Evolutionary conservation across 441 rosid species (phyloP).

Genomic region (Erodium texanum): DNA sequence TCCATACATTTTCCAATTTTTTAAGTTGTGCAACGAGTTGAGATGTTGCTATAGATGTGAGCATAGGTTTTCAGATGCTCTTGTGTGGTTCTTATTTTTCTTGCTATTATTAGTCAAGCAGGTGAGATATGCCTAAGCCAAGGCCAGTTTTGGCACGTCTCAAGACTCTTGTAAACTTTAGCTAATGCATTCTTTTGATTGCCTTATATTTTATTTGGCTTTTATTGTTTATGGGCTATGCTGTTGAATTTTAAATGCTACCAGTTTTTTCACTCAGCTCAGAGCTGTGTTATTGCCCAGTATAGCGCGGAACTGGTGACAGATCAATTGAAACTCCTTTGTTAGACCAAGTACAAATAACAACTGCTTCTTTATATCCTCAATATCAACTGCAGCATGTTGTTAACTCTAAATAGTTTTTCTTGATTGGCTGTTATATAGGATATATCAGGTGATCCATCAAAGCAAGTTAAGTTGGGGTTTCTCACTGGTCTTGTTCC

Average conservation of each 20-base stretch:
- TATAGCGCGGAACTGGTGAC: slow-evolving; percentile 42
- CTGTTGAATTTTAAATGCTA: too few relatives aligned
- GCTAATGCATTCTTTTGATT: too few relatives aligned
- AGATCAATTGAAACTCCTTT: slow-evolving; percentile 67
- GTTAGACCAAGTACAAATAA: slow-evolving; percentile 42
- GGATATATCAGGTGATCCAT: slow-evolving; percentile 57
- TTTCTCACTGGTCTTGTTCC: slow-evolving; percentile 75
- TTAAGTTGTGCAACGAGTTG: background rate
- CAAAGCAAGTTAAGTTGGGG: slow-evolving; percentile 87
- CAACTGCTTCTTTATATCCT: background rate
- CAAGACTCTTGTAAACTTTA: too few relatives aligned
- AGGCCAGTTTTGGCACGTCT: background rate
- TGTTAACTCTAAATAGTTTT: background rate
- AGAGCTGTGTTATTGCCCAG: slow-evolving; percentile 47
- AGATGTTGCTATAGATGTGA: slow-evolving; percentile 4
- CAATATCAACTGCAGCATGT: background rate
- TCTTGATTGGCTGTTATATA: slow-evolving; percentile 21
- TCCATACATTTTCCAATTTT: background rate
- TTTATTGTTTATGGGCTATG: slow-evolving; percentile 13
- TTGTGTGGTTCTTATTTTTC: background rate
- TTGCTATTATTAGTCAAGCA: background rate
- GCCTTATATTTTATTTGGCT: background rate
- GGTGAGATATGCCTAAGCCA: background rate
- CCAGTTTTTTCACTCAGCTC: slow-evolving; percentile 62
- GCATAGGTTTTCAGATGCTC: background rate